Evolutionary conservation across 2,329 filamentous ascomycete genomes (phyloP).

Genomic region (Neofusicoccum umdonicola): DNA sequence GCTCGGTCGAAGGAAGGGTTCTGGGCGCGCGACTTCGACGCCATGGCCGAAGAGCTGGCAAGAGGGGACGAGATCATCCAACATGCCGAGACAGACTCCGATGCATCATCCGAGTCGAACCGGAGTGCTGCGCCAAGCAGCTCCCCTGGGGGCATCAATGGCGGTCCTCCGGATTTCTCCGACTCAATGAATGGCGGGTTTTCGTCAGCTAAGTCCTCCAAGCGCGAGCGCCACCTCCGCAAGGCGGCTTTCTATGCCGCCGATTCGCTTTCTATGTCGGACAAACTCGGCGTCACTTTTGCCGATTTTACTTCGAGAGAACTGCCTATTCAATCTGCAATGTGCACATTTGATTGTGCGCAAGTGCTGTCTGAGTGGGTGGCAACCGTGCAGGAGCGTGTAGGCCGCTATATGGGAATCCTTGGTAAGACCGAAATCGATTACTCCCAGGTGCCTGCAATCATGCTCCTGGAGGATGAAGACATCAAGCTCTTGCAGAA

Average conservation of each 20-base stretch:
- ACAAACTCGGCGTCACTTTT: slow-evolving; percentile 81
- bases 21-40: slow-evolving; percentile 91
- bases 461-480: slow-evolving; percentile 89
- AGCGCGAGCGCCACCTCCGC: slow-evolving; percentile 81
- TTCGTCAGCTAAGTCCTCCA: slow-evolving; percentile 53
- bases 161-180: slow-evolving; percentile 18
- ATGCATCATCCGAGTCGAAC: slow-evolving; percentile 24
- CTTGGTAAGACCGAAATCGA: slow-evolving; percentile 82
- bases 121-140: slow-evolving; percentile 15
- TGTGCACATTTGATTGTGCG: slow-evolving; percentile 91
- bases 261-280: slow-evolving; percentile 84
- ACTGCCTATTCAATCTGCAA: slow-evolving; percentile 82
- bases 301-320: slow-evolving; percentile 80
- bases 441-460: slow-evolving; percentile 73
- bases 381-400: slow-evolving; percentile 85
- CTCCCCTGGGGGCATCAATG: slow-evolving; percentile 22
- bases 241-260: slow-evolving; percentile 96
- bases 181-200: slow-evolving; percentile 23
- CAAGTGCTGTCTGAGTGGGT: slow-evolving; percentile 95
- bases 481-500: slow-evolving; percentile 83
- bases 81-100: slow-evolving; percentile 55
- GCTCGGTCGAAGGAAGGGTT: slow-evolving; percentile 88
- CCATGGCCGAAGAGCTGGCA: slow-evolving; percentile 83
- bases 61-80: slow-evolving; percentile 73
- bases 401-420: slow-evolving; percentile 85